These are phyloP conservation scores for Aspergillus hortae DNA, from an alignment of 2,329 filamentous ascomycete genomes.

Conservation along the genomic window DNA sequence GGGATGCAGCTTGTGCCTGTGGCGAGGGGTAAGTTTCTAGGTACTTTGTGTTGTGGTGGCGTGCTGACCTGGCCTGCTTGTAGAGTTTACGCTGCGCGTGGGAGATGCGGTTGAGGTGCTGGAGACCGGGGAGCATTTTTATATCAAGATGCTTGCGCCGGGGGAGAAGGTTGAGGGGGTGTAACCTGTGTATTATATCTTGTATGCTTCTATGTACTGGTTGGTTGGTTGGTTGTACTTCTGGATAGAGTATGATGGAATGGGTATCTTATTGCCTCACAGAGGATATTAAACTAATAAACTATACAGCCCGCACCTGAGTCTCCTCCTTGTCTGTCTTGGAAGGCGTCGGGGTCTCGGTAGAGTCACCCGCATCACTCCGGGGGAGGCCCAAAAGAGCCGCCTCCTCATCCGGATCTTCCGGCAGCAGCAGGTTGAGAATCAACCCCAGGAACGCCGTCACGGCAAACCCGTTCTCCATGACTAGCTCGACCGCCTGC, in stretches of 20 bases:
- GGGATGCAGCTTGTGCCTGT: conserved; percentile 51
- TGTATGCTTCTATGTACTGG: neutral
- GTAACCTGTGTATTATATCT: conserved; percentile 2
- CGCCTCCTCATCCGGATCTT: conserved; percentile 68
- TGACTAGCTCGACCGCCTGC: conserved; percentile 58
- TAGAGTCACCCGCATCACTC: conserved; percentile 3
- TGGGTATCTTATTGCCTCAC: too few relatives aligned
- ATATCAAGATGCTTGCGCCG: conserved; percentile 40
- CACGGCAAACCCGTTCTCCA: conserved; percentile 61
- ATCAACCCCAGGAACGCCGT: conserved; percentile 69
- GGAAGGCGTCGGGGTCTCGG: neutral
- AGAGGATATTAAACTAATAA: too few relatives aligned
- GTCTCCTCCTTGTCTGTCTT: neutral
- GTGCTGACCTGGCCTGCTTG: neutral
- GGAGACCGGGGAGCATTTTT: conserved; percentile 42
- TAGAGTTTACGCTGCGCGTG: conserved; percentile 34
- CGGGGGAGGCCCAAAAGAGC: conserved; percentile 22
- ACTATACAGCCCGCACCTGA: too few relatives aligned
- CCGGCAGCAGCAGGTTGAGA: conserved; percentile 68
- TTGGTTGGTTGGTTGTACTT: neutral
- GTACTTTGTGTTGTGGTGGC: neutral
- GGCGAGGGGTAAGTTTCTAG: conserved; percentile 18
- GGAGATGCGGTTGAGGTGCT: conserved; percentile 39
- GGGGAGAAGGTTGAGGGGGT: conserved; percentile 30
- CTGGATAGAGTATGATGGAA: too few relatives aligned